A percentile compares a stretch with the other conserved stretches of the same genome.
Conservation (phyloP, 2,329 filamentous ascomycete species). For the Blastomyces emzantsi region DNA sequence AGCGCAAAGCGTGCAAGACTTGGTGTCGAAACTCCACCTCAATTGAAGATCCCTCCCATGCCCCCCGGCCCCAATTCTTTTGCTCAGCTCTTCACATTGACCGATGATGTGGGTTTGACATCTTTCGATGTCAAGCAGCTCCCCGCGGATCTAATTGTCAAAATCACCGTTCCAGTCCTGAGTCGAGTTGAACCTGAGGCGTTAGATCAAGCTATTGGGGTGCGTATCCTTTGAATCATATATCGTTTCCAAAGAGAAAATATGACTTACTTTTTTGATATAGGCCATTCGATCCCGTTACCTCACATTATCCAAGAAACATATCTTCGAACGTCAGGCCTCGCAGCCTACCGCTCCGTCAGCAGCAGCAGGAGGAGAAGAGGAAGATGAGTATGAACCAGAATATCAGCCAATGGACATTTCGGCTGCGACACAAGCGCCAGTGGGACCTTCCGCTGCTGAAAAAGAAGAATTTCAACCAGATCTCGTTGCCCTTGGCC, state of each 20-base stretch:
- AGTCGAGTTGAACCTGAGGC: constrained; percentile 59
- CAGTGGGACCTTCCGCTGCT: constrained; percentile 65
- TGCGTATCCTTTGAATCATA: constrained; percentile 27
- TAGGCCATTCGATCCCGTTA: constrained; percentile 34
- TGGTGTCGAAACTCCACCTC: constrained; percentile 42
- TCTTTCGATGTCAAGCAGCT: constrained; percentile 77
- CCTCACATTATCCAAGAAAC: constrained; percentile 30
- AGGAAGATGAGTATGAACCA: constrained; percentile 90
- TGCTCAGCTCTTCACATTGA: constrained; percentile 80
- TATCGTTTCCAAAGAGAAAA: not conserved
- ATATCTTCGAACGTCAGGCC: constrained; percentile 21
- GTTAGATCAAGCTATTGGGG: constrained; percentile 64
- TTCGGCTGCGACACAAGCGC: constrained; percentile 27
- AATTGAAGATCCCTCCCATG: constrained; percentile 57
- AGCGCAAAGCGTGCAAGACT: constrained; percentile 72
- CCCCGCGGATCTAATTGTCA: constrained; percentile 64
- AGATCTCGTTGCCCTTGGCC: constrained; percentile 52
- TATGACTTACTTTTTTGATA: not conserved
- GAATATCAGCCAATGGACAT: constrained; percentile 66
- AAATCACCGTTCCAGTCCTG: constrained; percentile 72
- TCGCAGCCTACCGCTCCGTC: constrained; percentile 24
- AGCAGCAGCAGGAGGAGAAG: constrained; percentile 39
- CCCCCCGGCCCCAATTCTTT: constrained; percentile 67
- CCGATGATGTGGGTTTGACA: constrained; percentile 61
- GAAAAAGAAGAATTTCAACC: constrained; percentile 60